phyloP scores from a whole-genome alignment of 192 early-diverging fungal species.

The Rhizophagus clarus region DNA sequence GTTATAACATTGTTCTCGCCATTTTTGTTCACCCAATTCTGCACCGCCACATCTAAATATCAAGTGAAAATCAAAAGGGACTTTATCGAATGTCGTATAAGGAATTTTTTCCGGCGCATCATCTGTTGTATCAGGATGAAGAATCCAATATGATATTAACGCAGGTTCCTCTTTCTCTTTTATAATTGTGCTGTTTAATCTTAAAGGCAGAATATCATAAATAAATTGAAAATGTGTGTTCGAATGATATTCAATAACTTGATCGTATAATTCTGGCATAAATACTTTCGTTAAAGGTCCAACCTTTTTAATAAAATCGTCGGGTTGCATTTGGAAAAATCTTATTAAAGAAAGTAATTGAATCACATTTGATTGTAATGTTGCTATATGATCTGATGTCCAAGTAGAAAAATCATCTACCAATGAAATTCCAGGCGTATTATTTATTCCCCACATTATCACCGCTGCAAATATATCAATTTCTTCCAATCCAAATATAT shows the following conservation, averaged over 20 bases:
- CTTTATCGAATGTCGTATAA: not conserved
- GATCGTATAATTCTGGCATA: conserved; percentile 3
- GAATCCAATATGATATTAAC: conserved; percentile 10
- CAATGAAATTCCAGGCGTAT: conserved; percentile 1
- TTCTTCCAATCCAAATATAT: conserved; percentile 18
- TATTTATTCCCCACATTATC: conserved; percentile 21
- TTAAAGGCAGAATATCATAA: conserved; percentile 1
- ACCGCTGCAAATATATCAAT: conserved; percentile 9
- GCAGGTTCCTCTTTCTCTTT: conserved; percentile 6
- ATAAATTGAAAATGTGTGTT: not conserved
- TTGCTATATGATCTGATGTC: not conserved
- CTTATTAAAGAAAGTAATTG: not conserved
- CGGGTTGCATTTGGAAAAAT: conserved; percentile 3
- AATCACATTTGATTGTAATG: conserved; percentile 13
- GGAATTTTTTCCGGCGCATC: not conserved
- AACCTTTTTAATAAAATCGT: conserved; percentile 14
- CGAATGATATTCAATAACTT: conserved; percentile 5
- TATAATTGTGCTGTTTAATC: not conserved
- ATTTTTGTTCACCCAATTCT: not conserved
- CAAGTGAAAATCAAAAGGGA: conserved; percentile 16
- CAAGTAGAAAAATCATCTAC: conserved; percentile 7
- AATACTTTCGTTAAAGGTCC: conserved; percentile 2
- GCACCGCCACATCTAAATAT: conserved; percentile 5
- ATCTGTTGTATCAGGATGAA: not conserved
- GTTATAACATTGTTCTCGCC: conserved; percentile 4